Evolutionary conservation across 129 eudicot species (phyloP), one percentile per base, ranked within the genome.

Genomic region (Ambrosia trifida): DNA sequence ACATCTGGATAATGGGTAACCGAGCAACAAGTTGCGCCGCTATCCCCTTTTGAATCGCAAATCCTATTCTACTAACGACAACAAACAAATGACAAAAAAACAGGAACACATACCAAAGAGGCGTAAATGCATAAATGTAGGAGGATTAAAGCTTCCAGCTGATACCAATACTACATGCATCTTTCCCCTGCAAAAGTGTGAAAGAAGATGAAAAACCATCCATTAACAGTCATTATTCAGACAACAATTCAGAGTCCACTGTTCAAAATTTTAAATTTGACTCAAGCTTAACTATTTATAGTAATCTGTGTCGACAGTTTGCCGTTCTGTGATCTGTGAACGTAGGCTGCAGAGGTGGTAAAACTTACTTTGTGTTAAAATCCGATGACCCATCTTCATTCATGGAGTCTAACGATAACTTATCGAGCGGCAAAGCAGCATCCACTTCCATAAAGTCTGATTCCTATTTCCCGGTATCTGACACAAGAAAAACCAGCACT

Each of bases 111-210:
- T 80, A 94, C 98, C 98, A 77, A 94, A 89, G 81, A 92, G 87
- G 24, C 96, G 96, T 75, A 94, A 79, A 79, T 93, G 98, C 98
- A 89, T 93, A 72, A 81, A 87, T 30, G 98, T 94, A 38, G 96
- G 96, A 72, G 98, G 98, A 79, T 94, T 94, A 69, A 89, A 94
- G 81, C 98, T 94, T 80, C 98, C 98, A 32, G 96, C 73, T 65
- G 93, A 88, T 62, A 94, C 90, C 70, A 94, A 76, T 52, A 94
- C 91, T 40, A 87, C 93, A 67, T 59, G 77, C 20, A 32, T 10
- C 64, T 76, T 81, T 20, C 70, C 83, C 82, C 88, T 87, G 64
- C 68, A 66, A 72, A 49, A 66, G 54, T 62, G 70, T 75, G 24
- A 73, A 31, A 66, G 51, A 72, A 54, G 64, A 20, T 40, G 35